Conservation (phyloP, 805 yeast species). For the Lachancea nothofagi region DNA sequence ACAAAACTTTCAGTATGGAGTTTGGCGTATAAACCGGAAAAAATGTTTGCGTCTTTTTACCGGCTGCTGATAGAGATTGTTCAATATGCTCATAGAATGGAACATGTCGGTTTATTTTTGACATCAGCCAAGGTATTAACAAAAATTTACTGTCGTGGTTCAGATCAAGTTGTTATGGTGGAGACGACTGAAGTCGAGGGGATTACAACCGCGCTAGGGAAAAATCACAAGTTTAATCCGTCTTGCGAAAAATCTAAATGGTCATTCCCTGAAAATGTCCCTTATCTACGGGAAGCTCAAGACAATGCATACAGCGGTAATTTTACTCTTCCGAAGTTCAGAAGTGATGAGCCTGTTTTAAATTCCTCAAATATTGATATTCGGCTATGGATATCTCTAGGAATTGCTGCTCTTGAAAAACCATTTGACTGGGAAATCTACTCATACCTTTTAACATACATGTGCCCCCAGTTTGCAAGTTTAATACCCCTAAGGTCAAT, state of each 20-base stretch:
- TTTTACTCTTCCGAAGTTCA: neutral
- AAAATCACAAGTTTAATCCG: slow-evolving; percentile 37
- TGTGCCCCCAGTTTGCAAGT: slow-evolving; percentile 65
- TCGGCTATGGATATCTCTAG: slow-evolving; percentile 42
- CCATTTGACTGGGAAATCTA: slow-evolving; percentile 68
- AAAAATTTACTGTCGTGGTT: slow-evolving; percentile 47
- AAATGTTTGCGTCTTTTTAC: slow-evolving; percentile 26
- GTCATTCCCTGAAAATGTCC: slow-evolving; percentile 55
- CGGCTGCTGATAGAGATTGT: slow-evolving; percentile 30
- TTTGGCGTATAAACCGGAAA: slow-evolving; percentile 22
- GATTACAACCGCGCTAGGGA: slow-evolving; percentile 51
- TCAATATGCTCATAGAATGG: slow-evolving; percentile 33
- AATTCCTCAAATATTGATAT: slow-evolving; percentile 4
- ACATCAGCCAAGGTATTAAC: slow-evolving; percentile 46
- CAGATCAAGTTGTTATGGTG: slow-evolving; percentile 43
- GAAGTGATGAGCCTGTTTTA: slow-evolving; percentile 16
- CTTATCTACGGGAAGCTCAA: slow-evolving; percentile 18
- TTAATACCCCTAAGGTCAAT: slow-evolving; percentile 45
- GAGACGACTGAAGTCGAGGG: slow-evolving; percentile 61
- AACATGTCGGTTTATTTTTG: slow-evolving; percentile 37
- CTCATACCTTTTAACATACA: slow-evolving; percentile 59
- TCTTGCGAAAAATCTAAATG: slow-evolving; percentile 36
- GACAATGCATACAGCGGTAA: neutral
- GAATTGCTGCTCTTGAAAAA: slow-evolving; percentile 43
- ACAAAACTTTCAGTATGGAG: slow-evolving; percentile 27